Evolutionary conservation across 768 basidiomycete genomes (phyloP).

Genomic region (Russula dissimulans): DNA sequence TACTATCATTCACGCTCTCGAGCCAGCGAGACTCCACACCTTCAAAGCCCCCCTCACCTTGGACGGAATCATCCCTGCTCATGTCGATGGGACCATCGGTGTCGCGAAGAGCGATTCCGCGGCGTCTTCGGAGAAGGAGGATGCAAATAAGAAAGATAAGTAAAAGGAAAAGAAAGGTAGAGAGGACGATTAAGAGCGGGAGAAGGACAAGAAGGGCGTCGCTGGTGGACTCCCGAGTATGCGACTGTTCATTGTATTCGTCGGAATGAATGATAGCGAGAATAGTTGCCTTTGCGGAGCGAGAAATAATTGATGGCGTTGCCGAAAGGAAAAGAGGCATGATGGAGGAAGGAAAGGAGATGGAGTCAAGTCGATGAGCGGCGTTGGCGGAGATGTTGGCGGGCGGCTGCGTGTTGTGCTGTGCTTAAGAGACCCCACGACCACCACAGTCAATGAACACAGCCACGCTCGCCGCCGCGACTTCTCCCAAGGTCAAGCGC

Average conservation of each 20-base stretch:
- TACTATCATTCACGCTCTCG: conserved; percentile 62
- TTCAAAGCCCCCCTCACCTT: conserved; percentile 90
- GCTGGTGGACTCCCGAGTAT: conserved; percentile 25
- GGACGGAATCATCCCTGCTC: conserved; percentile 81
- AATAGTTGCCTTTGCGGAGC: background rate
- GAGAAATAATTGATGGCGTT: background rate
- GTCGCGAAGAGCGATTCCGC: conserved; percentile 75
- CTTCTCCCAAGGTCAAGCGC: conserved; percentile 45
- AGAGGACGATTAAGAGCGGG: conserved; percentile 87
- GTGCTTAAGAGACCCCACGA: background rate
- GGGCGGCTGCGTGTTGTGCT: background rate
- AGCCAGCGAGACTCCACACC: conserved; percentile 91
- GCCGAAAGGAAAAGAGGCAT: background rate
- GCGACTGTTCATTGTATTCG: conserved; percentile 7
- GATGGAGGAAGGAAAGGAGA: background rate
- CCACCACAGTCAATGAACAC: conserved; percentile 27
- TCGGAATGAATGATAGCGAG: conserved; percentile 1
- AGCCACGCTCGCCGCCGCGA: conserved; percentile 44
- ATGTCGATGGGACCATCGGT: conserved; percentile 90
- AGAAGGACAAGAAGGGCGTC: conserved; percentile 82
- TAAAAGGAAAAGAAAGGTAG: conserved; percentile 87
- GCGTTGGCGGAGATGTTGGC: background rate
- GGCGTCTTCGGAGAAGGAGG: conserved; percentile 67
- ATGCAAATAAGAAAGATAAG: conserved; percentile 87
- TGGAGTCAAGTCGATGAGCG: background rate